A percentile compares a stretch with the other conserved stretches of the same genome.
phyloP scores from a whole-genome alignment of 345 rosid genomes.

The Eucalyptus erythrocorys region DNA sequence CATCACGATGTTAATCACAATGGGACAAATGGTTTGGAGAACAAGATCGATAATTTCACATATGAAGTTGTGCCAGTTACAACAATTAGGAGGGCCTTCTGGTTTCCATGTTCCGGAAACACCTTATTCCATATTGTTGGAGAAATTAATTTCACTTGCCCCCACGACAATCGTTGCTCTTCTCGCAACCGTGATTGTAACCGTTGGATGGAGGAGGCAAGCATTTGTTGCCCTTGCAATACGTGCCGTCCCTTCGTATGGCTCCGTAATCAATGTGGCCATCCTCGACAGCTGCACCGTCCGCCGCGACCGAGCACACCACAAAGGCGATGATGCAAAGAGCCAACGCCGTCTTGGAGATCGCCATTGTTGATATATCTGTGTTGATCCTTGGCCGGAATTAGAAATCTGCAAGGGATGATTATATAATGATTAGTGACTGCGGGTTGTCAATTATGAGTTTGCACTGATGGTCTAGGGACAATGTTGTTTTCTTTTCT shows the following conservation, averaged over 20 bases:
- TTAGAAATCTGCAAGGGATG: background rate
- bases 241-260: too few species aligned
- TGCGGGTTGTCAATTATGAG: background rate
- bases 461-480: background rate
- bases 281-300: background rate
- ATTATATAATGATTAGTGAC: background rate
- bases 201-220: background rate
- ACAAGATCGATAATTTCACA: background rate
- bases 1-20: background rate
- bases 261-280: too few species aligned
- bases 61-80: fast-evolving
- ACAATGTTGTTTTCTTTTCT: background rate
- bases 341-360: background rate
- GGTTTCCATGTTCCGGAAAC: too few species aligned
- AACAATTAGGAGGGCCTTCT: background rate
- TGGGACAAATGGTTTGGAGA: background rate
- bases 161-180: background rate
- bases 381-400: background rate
- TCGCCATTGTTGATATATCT: background rate
- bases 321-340: background rate
- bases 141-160: background rate
- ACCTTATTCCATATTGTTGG: too few species aligned
- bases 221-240: background rate
- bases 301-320: background rate
- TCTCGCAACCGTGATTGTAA: background rate